Base-by-base conservation (phyloP, 192 early-diverging fungal species). In the Coemansia javaensis region DNA sequence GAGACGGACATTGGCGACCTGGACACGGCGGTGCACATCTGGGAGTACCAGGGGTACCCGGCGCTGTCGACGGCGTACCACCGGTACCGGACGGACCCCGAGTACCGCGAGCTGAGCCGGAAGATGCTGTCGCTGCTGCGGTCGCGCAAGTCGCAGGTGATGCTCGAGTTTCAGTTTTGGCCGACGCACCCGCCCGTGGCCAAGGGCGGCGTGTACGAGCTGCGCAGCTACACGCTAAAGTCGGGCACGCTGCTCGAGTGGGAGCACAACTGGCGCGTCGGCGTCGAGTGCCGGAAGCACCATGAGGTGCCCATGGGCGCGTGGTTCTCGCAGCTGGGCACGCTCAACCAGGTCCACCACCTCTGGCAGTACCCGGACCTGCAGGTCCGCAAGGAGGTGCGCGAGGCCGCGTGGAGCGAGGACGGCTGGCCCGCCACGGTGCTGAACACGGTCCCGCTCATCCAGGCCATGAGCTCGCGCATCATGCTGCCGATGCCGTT, bases 121-220 rank as follows among this genome's bases (percentile, higher is more conserved):
- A 62, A 82, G 33, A 65, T 94, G 20, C 76, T 77, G 39, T 80
- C 84, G 11, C 80, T 94, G 61, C 48, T 97, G 13, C 58, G 75
- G 17, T 79, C 79, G 30, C 81, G 91, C 38, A 71, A 84, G 36
- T 90, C 85, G 49, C 89, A 90, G 57, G 84, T 93, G 20, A 87
- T 89, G 74, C 82, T 94, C 11, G 93, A 93, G 69, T 97, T 97
- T 71, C 81, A 85, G 41, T 93, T 93, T 52, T 97, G 93, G 91
- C 67, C 79, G 28, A 86, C 88, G 3, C 77, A 83, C 33, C 83
- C 88, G 11, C 91, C 91, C 13, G 75, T 79, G n/a, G 62, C 70
- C 20, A 68, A 80, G 37, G 82, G 86, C 56, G 90, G 90, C 31
- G 86, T 97, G 34, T 97, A 97, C 60, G 93, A 97, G 68, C 70